Conservation (phyloP, 2,329 filamentous ascomycete genomes). For the Colletotrichum karsti region DNA sequence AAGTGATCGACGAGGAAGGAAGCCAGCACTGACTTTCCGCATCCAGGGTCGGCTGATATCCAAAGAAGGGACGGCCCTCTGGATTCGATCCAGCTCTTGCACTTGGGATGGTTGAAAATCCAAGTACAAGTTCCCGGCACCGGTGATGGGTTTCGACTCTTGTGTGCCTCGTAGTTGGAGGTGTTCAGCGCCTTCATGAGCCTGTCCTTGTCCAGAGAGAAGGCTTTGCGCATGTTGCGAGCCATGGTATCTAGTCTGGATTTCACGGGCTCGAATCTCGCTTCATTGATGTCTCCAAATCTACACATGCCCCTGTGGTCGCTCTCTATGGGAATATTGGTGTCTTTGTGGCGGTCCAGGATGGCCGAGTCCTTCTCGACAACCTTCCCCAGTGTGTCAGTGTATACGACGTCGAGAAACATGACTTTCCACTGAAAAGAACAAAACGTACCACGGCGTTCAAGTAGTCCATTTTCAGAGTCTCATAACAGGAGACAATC, state of each 20-base stretch:
- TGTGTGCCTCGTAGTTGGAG: conserved; percentile 20
- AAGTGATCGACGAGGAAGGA: conserved; percentile 28
- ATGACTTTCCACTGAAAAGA: background rate
- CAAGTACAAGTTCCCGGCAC: conserved; percentile 29
- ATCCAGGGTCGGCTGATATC: conserved; percentile 29
- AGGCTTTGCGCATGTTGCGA: background rate
- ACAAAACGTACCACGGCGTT: background rate
- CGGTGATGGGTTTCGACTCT: conserved; percentile 21
- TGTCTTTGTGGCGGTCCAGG: conserved; percentile 5
- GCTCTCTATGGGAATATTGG: conserved; percentile 5
- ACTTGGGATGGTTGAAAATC: conserved; percentile 24
- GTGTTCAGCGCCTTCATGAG: conserved; percentile 1
- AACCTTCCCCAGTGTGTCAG: no score
- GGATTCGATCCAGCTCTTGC: background rate
- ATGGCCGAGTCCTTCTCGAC: conserved; percentile 22
- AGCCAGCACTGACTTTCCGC: conserved; percentile 27
- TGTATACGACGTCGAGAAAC: no score
- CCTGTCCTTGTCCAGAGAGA: background rate
- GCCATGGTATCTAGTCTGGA: background rate
- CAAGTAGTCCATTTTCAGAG: conserved; percentile 28
- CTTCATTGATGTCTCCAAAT: conserved; percentile 10
- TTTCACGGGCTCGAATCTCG: background rate
- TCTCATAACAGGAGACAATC: conserved; percentile 37
- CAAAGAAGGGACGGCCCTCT: conserved; percentile 19
- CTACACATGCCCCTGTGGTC: conserved; percentile 26